Evolutionary conservation across 148 eudicot genomes (phyloP).

Genomic region (Silene uniflora): DNA sequence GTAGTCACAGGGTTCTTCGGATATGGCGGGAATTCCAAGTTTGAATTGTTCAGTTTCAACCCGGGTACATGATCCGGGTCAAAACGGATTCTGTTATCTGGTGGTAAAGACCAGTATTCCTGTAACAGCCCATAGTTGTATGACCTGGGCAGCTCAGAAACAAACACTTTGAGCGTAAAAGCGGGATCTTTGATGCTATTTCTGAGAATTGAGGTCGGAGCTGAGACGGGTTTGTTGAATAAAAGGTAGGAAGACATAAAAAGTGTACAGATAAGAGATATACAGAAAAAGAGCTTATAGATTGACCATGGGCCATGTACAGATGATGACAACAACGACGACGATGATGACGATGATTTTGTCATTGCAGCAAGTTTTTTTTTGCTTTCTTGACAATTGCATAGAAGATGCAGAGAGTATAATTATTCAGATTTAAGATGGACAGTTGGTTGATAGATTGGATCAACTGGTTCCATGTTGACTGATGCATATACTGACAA

Average conservation of each 20-base stretch:
- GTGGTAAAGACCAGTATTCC: constrained; percentile 56
- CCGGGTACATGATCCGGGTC: constrained; percentile 65
- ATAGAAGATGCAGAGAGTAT: neutral
- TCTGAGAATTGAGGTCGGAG: constrained; percentile 27
- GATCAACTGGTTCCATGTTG: neutral
- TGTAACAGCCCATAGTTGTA: constrained; percentile 73
- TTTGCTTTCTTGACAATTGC: neutral
- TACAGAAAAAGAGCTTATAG: constrained; percentile 41
- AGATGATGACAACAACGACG: neutral
- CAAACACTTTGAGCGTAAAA: constrained; percentile 49
- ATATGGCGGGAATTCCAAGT: constrained; percentile 42
- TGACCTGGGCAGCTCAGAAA: constrained; percentile 66
- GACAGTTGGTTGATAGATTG: neutral
- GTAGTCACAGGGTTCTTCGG: constrained; percentile 77
- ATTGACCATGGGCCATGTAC: constrained; percentile 24
- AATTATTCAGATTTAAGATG: neutral
- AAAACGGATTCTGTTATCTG: neutral
- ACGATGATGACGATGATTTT: neutral
- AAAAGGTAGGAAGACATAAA: constrained; percentile 42
- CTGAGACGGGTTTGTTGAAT: constrained; percentile 21
- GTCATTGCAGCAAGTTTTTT: neutral
- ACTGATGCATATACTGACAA: too few species aligned
- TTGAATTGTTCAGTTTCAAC: constrained; percentile 31
- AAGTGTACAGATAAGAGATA: constrained; percentile 41
- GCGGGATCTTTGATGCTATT: constrained; percentile 4